A percentile compares a stretch with the other conserved stretches of the same genome.
Evolutionary conservation across 2,329 filamentous ascomycete species (phyloP).

Genomic region (Erysiphe pulchra): DNA sequence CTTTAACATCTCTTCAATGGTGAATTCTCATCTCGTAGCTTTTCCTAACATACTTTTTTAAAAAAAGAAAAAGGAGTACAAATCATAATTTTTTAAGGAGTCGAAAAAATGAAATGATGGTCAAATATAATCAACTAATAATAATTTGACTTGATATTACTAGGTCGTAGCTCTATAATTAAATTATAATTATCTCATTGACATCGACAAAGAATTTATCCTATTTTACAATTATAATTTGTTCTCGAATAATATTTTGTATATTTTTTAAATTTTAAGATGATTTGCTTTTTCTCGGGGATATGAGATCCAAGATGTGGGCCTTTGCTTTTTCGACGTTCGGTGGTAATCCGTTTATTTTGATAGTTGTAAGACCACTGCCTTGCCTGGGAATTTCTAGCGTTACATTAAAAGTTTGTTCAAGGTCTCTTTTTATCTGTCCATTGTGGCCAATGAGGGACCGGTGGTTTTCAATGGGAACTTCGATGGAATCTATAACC

Average conservation of each 20-base stretch:
- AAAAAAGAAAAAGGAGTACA: no score
- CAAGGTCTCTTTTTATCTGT: conserved; percentile 61
- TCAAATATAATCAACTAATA: no score
- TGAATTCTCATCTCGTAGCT: no score
- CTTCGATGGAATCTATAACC: conserved; percentile 50
- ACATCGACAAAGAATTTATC: no score
- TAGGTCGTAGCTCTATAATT: no score
- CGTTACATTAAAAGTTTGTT: conserved; percentile 62
- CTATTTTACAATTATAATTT: no score
- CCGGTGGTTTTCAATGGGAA: conserved; percentile 74
- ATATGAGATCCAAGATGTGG: conserved; percentile 54
- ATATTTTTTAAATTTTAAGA: conserved; percentile 59
- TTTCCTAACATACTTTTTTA: no score
- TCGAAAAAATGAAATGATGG: no score
- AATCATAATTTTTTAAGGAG: no score
- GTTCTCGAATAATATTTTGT: conserved; percentile 33
- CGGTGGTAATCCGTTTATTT: conserved; percentile 52
- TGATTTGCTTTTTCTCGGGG: conserved; percentile 71
- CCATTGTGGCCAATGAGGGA: conserved; percentile 79
- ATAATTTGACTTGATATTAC: no score
- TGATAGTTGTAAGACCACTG: conserved; percentile 59
- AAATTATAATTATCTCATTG: no score
- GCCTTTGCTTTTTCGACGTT: conserved; percentile 69
- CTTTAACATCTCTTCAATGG: no score
- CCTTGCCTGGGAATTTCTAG: conserved; percentile 85